These are phyloP conservation scores for Firmiana major DNA, from an alignment of 345 rosid species.

Conservation along the genomic window DNA sequence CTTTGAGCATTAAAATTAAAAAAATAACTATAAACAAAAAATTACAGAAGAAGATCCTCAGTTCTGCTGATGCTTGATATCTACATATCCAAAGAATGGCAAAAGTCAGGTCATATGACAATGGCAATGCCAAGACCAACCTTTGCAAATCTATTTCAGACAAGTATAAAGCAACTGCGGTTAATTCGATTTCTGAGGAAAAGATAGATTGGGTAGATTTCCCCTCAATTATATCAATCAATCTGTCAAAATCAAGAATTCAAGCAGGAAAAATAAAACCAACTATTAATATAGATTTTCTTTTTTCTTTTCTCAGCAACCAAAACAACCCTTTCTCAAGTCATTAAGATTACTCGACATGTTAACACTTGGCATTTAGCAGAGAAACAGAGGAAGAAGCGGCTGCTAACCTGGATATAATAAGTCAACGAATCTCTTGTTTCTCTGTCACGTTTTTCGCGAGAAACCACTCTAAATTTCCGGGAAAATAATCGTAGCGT, in stretches of 20 bases:
- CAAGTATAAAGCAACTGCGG: not conserved
- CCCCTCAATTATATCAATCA: not conserved
- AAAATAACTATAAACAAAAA: not conserved
- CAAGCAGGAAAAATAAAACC: not conserved
- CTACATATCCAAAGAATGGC: not conserved
- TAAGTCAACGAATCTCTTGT: conserved; percentile 16
- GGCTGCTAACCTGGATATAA: conserved; percentile 5
- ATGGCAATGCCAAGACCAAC: not conserved
- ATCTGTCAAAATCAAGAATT: not conserved
- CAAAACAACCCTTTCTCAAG: conserved; percentile 4
- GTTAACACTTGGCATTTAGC: not conserved
- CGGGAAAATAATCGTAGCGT: not conserved
- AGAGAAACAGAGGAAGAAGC: not conserved
- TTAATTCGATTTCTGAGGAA: not conserved
- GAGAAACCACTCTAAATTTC: conserved; percentile 1
- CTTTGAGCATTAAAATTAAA: not conserved
- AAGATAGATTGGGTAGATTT: not conserved
- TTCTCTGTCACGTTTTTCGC: not conserved
- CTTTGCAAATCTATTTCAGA: not conserved
- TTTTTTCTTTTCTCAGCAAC: not conserved
- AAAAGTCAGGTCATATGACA: not conserved
- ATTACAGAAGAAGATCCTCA: conserved; percentile 5
- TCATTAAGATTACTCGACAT: not conserved
- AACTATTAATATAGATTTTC: not conserved
- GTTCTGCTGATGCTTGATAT: not conserved